phyloP scores from a whole-genome alignment of 1,284 basidiomycete genomes.

The Blastosporella zonata region DNA sequence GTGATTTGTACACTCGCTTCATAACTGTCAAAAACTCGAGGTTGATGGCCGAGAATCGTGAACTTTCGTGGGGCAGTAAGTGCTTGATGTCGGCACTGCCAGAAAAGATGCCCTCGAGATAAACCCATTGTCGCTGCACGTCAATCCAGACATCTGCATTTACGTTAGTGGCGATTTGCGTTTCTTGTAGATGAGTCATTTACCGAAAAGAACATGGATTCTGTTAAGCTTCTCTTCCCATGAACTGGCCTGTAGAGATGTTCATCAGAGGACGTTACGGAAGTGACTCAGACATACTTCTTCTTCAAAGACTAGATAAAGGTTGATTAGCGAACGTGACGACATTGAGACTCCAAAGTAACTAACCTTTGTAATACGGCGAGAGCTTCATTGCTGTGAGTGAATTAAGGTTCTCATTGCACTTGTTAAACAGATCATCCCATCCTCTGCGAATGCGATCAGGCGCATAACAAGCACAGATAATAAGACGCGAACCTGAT shows the following conservation, averaged over 20 bases:
- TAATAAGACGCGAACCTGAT: conserved; percentile 60
- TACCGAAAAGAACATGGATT: conserved; percentile 93
- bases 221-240: conserved; percentile 97
- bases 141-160: conserved; percentile 94
- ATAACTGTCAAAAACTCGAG: conserved; percentile 97
- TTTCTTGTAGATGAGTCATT: conserved; percentile 19
- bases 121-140: conserved; percentile 99
- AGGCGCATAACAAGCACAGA: conserved; percentile 6
- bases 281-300: conserved; percentile 44
- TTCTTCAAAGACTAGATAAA: conserved; percentile 80
- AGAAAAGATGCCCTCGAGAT: conserved; percentile 99
- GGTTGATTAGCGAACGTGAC: conserved; percentile 8
- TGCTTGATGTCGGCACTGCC: conserved; percentile 99
- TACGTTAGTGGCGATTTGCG: conserved; percentile 6
- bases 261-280: conserved; percentile 3
- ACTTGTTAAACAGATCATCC: conserved; percentile 98
- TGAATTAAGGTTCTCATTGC: conserved; percentile 94
- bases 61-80: conserved; percentile 94
- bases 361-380: conserved; percentile 89
- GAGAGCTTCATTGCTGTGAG: conserved; percentile 96
- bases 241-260: conserved; percentile 59
- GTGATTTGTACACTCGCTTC: conserved; percentile 99
- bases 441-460: conserved; percentile 63
- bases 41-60: conserved; percentile 98
- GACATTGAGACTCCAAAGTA: neutral